These are phyloP conservation scores for Phanerochaete carnosa DNA, from an alignment of 768 basidiomycete genomes.

Conservation along the genomic window DNA sequence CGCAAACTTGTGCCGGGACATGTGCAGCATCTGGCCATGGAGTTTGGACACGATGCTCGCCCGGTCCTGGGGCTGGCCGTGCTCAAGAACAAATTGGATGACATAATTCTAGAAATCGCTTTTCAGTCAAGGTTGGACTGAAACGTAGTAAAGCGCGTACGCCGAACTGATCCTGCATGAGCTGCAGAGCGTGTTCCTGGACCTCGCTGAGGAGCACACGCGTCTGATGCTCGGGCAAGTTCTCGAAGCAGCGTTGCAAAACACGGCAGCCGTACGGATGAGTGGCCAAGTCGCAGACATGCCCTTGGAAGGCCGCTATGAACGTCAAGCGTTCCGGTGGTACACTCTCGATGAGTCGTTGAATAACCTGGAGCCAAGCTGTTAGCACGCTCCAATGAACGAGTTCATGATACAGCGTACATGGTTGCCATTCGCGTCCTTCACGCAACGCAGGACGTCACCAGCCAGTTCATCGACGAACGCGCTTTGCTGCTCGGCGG, in stretches of 20 bases:
- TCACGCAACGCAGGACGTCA: conserved; percentile 80
- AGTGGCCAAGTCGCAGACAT: conserved; percentile 76
- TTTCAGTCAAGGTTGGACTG: conserved; percentile 9
- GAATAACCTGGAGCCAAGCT: conserved; percentile 57
- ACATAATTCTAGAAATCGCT: conserved; percentile 77
- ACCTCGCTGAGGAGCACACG: conserved; percentile 80
- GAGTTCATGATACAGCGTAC: conserved; percentile 46
- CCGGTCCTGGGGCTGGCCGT: conserved; percentile 70
- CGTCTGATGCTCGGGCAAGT: conserved; percentile 65
- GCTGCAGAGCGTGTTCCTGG: conserved; percentile 58
- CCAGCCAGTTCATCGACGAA: conserved; percentile 80
- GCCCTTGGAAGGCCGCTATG: conserved; percentile 70
- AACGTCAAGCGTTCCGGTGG: conserved; percentile 74
- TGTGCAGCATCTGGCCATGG: conserved; percentile 70
- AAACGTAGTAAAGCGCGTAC: conserved; percentile 39
- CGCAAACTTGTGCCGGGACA: conserved; percentile 89
- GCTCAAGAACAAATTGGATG: conserved; percentile 87
- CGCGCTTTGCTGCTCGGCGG: conserved; percentile 70
- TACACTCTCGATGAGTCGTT: conserved; percentile 84
- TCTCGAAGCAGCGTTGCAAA: conserved; percentile 88
- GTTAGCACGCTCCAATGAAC: neutral
- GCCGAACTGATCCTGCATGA: conserved; percentile 92
- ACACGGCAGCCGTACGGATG: conserved; percentile 96
- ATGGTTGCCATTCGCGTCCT: conserved; percentile 93
- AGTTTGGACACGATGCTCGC: conserved; percentile 63